phyloP scores from a whole-genome alignment of 768 basidiomycete genomes.

The Daedaleopsis nitida region DNA sequence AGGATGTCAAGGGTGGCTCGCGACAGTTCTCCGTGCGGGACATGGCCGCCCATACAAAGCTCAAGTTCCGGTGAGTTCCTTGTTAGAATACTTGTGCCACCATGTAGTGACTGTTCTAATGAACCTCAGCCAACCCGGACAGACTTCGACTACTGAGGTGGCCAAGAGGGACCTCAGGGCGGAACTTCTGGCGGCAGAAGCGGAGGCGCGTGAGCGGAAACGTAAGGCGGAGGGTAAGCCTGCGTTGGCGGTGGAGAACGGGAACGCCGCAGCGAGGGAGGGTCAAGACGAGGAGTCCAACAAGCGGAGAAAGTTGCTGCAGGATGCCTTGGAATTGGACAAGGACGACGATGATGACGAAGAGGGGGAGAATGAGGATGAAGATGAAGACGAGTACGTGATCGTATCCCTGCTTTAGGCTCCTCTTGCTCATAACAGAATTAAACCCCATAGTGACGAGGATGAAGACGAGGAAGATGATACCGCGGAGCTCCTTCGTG shows the following conservation, averaged over 20 bases:
- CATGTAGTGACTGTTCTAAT: not conserved
- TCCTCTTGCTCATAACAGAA: not conserved
- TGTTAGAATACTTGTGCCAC: not conserved
- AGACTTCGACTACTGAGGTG: conserved; percentile 80
- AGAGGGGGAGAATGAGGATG: conserved; percentile 37
- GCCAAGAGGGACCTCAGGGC: conserved; percentile 76
- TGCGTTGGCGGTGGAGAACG: conserved; percentile 38
- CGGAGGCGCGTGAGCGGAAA: conserved; percentile 88
- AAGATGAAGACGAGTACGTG: conserved; percentile 48
- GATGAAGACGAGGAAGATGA: conserved; percentile 82
- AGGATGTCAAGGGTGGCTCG: conserved; percentile 89
- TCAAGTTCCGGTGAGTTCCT: conserved; percentile 83
- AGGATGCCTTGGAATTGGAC: conserved; percentile 86
- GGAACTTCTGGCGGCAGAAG: conserved; percentile 83
- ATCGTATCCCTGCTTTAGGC: not conserved
- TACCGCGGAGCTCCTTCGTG: conserved; percentile 89
- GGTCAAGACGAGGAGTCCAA: conserved; percentile 66
- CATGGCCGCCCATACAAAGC: conserved; percentile 94
- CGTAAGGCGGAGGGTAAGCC: conserved; percentile 82
- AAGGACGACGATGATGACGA: conserved; percentile 85
- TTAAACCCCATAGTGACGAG: conserved; percentile 19
- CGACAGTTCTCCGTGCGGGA: conserved; percentile 92
- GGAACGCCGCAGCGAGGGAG: conserved; percentile 39
- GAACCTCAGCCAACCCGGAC: conserved; percentile 79
- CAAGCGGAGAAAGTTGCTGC: conserved; percentile 86